A percentile compares a stretch with the other conserved stretches of the same genome.
phyloP scores from a whole-genome alignment of 2,329 filamentous ascomycete genomes.

The Aspergillus sp. region DNA sequence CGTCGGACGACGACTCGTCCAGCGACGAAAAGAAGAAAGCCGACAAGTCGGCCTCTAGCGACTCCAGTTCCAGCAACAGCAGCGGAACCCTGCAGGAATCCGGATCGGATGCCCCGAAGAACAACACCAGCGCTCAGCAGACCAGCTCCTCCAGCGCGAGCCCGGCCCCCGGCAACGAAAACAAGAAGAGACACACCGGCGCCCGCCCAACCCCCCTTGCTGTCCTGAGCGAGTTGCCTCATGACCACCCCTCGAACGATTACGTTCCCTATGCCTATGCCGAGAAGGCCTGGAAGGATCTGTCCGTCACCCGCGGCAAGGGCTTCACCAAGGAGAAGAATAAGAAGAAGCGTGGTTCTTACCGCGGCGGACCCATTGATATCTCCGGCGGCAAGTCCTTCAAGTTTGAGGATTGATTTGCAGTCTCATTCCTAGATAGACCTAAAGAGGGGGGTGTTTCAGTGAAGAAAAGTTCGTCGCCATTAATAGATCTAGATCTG shows the following conservation, averaged over 20 bases:
- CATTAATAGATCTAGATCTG: conserved; percentile 14
- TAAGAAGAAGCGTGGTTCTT: conserved; percentile 91
- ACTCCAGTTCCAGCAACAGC: conserved; percentile 27
- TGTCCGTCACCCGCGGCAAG: conserved; percentile 90
- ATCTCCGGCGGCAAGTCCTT: conserved; percentile 77
- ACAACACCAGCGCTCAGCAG: conserved; percentile 19
- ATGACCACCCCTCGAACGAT: conserved; percentile 73
- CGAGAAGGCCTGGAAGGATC: conserved; percentile 79
- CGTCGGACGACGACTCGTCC: conserved; percentile 23
- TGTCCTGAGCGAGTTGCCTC: conserved; percentile 65
- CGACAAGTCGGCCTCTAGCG: conserved; percentile 17
- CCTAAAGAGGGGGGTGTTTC: conserved; percentile 11
- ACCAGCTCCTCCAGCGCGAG: conserved; percentile 54
- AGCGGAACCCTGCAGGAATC: conserved; percentile 32
- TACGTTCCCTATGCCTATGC: conserved; percentile 87
- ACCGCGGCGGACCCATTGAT: conserved; percentile 85
- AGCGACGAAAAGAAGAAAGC: conserved; percentile 20
- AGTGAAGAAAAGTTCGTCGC: conserved; percentile 8
- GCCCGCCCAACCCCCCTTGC: conserved; percentile 70
- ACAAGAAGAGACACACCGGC: conserved; percentile 43
- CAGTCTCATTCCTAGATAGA: conserved; percentile 5
- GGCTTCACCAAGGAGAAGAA: conserved; percentile 99
- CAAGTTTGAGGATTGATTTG: conserved; percentile 82
- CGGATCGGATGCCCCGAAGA: conserved; percentile 22
- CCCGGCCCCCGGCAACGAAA: conserved; percentile 29